Percentiles rank a stretch among this genome's conserved stretches.
Evolutionary conservation across 1,284 basidiomycete genomes (phyloP).

Genomic region (Vanrija sp.): DNA sequence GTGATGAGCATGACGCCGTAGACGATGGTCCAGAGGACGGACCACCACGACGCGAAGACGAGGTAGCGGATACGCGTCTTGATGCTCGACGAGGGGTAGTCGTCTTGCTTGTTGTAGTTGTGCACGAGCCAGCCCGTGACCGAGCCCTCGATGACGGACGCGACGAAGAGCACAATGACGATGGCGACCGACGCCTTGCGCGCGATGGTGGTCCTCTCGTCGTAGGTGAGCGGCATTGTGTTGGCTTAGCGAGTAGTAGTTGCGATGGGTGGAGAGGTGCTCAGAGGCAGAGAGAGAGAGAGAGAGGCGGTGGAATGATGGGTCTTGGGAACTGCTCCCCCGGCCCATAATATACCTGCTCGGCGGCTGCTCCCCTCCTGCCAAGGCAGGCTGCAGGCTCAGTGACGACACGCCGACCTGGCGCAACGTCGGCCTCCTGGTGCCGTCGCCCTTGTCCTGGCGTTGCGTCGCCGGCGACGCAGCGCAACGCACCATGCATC

Average conservation of each 20-base stretch:
- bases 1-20: constrained; percentile 45
- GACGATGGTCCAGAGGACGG: constrained; percentile 39
- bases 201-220: constrained; percentile 26
- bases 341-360: no score
- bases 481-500: no score
- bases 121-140: constrained; percentile 36
- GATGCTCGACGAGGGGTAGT: constrained; percentile 38
- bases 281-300: not conserved
- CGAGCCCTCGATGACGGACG: constrained; percentile 42
- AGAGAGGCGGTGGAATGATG: not conserved
- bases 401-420: no score
- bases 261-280: not conserved
- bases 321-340: no score
- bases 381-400: no score
- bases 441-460: no score
- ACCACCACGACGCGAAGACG: constrained; percentile 49
- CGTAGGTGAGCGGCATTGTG: no score
- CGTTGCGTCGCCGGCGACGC: no score
- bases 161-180: constrained; percentile 39
- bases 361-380: no score
- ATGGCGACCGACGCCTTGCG: constrained; percentile 40
- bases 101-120: constrained; percentile 32
- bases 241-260: no score
- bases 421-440: no score
- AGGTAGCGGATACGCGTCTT: constrained; percentile 46